These are phyloP conservation scores for Phylloporus scabripes DNA, from an alignment of 768 basidiomycete genomes.

Conservation along the genomic window DNA sequence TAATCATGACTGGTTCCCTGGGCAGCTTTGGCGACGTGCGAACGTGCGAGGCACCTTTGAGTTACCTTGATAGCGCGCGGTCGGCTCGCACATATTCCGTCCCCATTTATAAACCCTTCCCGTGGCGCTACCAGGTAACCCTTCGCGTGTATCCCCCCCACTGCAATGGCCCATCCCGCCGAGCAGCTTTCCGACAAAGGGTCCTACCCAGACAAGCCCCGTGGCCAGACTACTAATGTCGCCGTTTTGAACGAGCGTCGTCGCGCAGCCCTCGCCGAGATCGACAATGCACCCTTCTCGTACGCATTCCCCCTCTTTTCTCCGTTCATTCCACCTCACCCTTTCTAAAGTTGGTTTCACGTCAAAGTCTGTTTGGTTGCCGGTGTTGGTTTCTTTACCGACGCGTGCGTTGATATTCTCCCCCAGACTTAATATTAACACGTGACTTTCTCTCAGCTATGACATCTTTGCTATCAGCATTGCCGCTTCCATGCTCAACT, in stretches of 20 bases:
- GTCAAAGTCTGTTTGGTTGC: constrained; percentile 66
- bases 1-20: neutral
- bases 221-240: constrained; percentile 23
- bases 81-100: neutral
- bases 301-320: constrained; percentile 31
- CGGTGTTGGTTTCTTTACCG: constrained; percentile 90
- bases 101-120: constrained; percentile 8
- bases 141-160: neutral
- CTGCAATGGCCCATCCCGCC: constrained; percentile 16
- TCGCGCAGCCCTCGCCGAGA: constrained; percentile 74
- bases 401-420: constrained; percentile 46
- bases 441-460: constrained; percentile 34
- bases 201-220: constrained; percentile 26
- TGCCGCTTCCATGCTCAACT: constrained; percentile 76
- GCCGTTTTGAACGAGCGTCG: constrained; percentile 61
- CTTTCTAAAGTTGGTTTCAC: constrained; percentile 65
- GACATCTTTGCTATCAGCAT: constrained; percentile 92
- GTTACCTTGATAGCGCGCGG: neutral
- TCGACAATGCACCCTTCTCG: constrained; percentile 86
- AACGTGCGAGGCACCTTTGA: constrained; percentile 29
- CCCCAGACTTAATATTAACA: neutral
- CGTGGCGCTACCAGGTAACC: neutral
- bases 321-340: neutral
- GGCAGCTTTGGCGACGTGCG: constrained; percentile 6
- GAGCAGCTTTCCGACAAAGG: constrained; percentile 27